Base-by-base conservation (phyloP, 192 early-diverging fungal genomes). In the Coemansia sp. region DNA sequence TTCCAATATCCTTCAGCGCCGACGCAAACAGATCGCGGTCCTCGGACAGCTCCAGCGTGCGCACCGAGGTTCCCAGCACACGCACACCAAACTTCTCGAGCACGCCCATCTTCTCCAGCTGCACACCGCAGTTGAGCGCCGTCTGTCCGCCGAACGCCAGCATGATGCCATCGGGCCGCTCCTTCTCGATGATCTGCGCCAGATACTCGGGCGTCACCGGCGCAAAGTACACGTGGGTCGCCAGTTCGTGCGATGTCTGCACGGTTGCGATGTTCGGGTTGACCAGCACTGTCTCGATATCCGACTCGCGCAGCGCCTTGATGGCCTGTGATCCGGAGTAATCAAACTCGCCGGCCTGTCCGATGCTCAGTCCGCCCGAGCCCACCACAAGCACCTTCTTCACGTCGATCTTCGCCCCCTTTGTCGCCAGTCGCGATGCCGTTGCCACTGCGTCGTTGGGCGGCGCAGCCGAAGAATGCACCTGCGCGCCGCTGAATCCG, bases 251-350 rank as follows among this genome's bases (percentile, higher is more conserved):
- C 36, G 90, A 92, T 40, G 97, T 99, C 87, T 99, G 97, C 54
- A 98, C 93, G 5, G 97, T 99, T 41, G 97, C 97, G 77, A 99
- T 99, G 82, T 99, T 99, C 59, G 97, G 97, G 82, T 99, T 99
- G 65, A 98, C 90, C n/a, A 99, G 84, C 40, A 99, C 90, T 4
- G 97, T 99, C 68, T 97, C 73, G 62, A 99, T 89, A 19, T 87
- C 88, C 40, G 93, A 92, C 76, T 99, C 95, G 65, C 90, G 88
- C 63, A 98, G 83, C 18, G 97, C 97, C 80, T 98, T 98, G 86
- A 98, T 98, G 21, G 97, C 97, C 86, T 98, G 92, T 8, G 93
- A 95, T 15, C 93, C 95, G 6, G 97, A 98, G 85, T 98, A 98
- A 69, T 98, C 97, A 76, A 98, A 98, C 87, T 98, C 97, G 62